These are phyloP conservation scores for Tricholoma sp. DNA, from an alignment of 768 basidiomycete species.

Conservation along the genomic window DNA sequence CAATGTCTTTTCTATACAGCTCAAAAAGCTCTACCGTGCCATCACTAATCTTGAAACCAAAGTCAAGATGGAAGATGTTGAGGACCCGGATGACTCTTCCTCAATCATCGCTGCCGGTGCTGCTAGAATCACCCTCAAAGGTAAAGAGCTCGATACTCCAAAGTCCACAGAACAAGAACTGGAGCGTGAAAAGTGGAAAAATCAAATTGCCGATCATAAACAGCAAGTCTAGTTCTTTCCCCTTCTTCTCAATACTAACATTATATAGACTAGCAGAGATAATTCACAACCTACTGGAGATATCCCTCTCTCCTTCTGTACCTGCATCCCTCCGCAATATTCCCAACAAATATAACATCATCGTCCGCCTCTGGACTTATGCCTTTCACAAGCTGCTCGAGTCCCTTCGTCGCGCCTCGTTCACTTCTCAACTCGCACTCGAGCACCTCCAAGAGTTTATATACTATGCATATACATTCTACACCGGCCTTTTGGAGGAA, in stretches of 20 bases:
- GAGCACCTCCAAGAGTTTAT: slow-evolving; percentile 95
- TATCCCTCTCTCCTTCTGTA: slow-evolving; percentile 81
- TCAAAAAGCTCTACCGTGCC: slow-evolving; percentile 78
- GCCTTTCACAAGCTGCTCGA: slow-evolving; percentile 90
- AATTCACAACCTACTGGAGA: slow-evolving; percentile 82
- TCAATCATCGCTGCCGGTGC: slow-evolving; percentile 22
- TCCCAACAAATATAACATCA: slow-evolving; percentile 93
- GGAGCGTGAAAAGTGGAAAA: slow-evolving; percentile 74
- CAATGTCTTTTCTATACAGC: slow-evolving; percentile 65
- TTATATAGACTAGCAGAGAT: slow-evolving; percentile 77
- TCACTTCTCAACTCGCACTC: slow-evolving; percentile 61
- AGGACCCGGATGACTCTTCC: slow-evolving; percentile 43
- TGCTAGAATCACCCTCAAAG: slow-evolving; percentile 39
- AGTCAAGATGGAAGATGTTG: slow-evolving; percentile 56
- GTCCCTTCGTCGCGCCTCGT: slow-evolving; percentile 80
- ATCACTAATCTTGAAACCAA: slow-evolving; percentile 79
- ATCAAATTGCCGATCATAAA: slow-evolving; percentile 76
- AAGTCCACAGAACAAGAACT: slow-evolving; percentile 41
- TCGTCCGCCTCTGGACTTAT: slow-evolving; percentile 87
- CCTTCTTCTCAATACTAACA: slow-evolving; percentile 4
- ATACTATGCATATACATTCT: slow-evolving; percentile 92
- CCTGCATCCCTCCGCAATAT: slow-evolving; percentile 87
- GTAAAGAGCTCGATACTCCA: slow-evolving; percentile 28
- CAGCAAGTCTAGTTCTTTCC: slow-evolving; percentile 44
- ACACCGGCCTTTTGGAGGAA: slow-evolving; percentile 86